A percentile compares a stretch with the other conserved stretches of the same genome.
These are phyloP conservation scores for Raffaelea albimanens DNA, from an alignment of 2,329 filamentous ascomycete species.

Conservation along the genomic window DNA sequence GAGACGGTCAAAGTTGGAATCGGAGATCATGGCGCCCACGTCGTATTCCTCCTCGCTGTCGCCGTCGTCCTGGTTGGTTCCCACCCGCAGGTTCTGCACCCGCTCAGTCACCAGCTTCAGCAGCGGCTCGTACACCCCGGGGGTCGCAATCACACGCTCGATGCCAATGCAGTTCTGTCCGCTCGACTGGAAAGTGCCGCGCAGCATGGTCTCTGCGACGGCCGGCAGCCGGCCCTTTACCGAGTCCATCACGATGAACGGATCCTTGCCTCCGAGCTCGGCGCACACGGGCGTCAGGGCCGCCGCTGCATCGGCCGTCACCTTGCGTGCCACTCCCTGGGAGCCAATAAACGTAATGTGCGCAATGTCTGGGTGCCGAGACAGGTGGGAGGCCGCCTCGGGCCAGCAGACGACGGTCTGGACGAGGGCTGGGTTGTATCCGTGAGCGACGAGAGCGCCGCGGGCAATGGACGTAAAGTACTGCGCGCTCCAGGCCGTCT, in stretches of 20 bases:
- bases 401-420: conserved; percentile 87
- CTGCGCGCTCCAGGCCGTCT: conserved; percentile 82
- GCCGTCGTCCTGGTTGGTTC: conserved; percentile 22
- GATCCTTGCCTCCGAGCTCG: conserved; percentile 92
- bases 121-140: conserved; percentile 65
- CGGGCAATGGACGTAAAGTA: conserved; percentile 77
- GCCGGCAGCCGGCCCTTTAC: conserved; percentile 54
- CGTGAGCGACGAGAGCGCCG: conserved; percentile 71
- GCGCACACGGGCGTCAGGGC: conserved; percentile 79
- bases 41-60: conserved; percentile 45
- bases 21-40: conserved; percentile 83
- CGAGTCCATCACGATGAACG: conserved; percentile 81
- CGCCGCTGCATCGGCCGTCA: conserved; percentile 78
- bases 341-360: conserved; percentile 97
- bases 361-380: conserved; percentile 71
- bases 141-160: conserved; percentile 78
- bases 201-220: conserved; percentile 74
- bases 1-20: conserved; percentile 62
- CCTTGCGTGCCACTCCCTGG: conserved; percentile 73
- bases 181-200: conserved; percentile 88
- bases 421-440: conserved; percentile 71
- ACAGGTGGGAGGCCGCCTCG: conserved; percentile 68
- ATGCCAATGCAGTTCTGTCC: conserved; percentile 98
- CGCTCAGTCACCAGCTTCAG: conserved; percentile 62
- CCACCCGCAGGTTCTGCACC: conserved; percentile 66